phyloP scores from a whole-genome alignment of 495 filamentous ascomycete species.

The Astrothelium subdiscretum region DNA sequence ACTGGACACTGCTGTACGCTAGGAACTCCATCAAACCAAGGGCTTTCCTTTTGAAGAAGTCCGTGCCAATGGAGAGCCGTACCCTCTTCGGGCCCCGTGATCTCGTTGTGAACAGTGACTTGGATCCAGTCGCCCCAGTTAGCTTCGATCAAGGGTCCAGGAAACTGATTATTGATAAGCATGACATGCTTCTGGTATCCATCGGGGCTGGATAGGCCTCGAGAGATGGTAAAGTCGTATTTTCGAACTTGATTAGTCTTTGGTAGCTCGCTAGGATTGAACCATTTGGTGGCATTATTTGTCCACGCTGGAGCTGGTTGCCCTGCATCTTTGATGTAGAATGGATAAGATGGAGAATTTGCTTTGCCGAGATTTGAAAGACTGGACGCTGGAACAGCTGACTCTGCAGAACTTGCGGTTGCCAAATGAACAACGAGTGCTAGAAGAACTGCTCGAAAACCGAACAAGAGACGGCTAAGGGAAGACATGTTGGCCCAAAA shows the following conservation, averaged over 20 bases:
- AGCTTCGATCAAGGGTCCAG: conserved; percentile 44
- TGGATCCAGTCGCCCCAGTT: conserved; percentile 50
- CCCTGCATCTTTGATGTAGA: background rate
- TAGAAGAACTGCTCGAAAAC: background rate
- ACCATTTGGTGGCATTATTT: background rate
- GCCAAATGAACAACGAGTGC: background rate
- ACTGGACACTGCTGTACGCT: conserved; percentile 17
- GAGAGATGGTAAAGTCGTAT: conserved; percentile 44
- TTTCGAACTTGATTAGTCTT: conserved; percentile 30
- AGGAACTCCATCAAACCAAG: conserved; percentile 17
- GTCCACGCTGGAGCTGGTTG: background rate
- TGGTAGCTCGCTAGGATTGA: conserved; percentile 5
- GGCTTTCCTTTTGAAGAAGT: conserved; percentile 10
- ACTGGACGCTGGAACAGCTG: background rate
- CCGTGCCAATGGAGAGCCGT: conserved; percentile 20
- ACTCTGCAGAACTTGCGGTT: background rate
- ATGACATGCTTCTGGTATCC: conserved; percentile 35
- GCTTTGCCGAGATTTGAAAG: background rate
- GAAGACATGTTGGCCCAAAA: background rate
- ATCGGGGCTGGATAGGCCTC: conserved; percentile 36
- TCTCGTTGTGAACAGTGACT: conserved; percentile 34
- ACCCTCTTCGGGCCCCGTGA: conserved; percentile 13
- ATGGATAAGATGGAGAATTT: background rate
- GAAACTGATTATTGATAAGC: conserved; percentile 28
- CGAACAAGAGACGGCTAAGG: background rate